Conservation (phyloP, 192 early-diverging fungal species). For the Backusella tarrabulga region DNA sequence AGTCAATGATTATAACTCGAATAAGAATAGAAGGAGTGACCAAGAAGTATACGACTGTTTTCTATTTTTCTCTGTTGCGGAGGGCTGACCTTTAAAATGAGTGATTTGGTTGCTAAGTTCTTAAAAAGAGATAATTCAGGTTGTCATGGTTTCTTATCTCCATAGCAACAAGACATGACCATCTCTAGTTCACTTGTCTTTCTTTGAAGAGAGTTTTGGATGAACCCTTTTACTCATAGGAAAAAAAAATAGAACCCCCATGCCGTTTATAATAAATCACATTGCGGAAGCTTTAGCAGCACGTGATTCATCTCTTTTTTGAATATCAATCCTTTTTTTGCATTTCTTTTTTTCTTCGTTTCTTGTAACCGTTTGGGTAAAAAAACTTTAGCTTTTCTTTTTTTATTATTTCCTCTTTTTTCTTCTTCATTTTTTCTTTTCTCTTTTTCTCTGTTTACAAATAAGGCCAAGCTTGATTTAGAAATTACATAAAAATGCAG, state of each 20-base stretch:
- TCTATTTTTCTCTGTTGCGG: background rate
- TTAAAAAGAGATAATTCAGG: background rate
- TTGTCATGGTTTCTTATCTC: background rate
- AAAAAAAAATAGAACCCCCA: background rate
- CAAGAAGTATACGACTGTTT: background rate
- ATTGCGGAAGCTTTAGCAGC: background rate
- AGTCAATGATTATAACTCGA: background rate
- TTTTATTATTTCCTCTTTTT: constrained; percentile 4
- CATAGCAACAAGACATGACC: background rate
- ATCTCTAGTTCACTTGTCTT: background rate
- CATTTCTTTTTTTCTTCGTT: constrained; percentile 13
- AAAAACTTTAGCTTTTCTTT: constrained; percentile 4
- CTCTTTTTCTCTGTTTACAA: background rate
- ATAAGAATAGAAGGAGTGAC: background rate
- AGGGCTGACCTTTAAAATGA: background rate
- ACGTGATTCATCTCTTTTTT: constrained; percentile 5
- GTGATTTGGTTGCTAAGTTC: background rate
- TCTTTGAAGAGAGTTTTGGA: background rate
- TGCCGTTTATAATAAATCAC: background rate
- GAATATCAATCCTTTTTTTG: constrained; percentile 19
- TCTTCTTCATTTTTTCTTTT: background rate
- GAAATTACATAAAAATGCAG: constrained; percentile 52
- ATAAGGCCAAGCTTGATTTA: background rate
- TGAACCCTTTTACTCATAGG: background rate
- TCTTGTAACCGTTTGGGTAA: background rate